Evolutionary conservation across 805 yeast species (phyloP), one percentile per base, ranked within the genome.

Genomic region (Hanseniaspora guilliermondii): DNA sequence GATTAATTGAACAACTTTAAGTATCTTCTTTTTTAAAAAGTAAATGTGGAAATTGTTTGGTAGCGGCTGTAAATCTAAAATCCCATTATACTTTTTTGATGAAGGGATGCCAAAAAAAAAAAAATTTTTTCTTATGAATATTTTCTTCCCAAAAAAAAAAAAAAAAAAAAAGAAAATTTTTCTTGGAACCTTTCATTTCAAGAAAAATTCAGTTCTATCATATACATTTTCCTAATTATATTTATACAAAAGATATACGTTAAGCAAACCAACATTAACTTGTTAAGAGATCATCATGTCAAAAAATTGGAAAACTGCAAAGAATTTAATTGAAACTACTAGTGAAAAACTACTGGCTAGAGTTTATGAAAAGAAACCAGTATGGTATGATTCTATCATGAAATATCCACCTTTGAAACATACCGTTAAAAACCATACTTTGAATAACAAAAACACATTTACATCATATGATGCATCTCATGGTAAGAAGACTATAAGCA

Each of bases 361-460:
- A 50, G 48, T 50, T 9, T 42, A 42, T 41, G 73, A 68, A 33
- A 69, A 75, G 33, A 83, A 84, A 62, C 98, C 98, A 1, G 82
- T 82, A 1, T 93, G 97, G 98, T 87, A 76, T 68, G 80, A 82
- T 58, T 91, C 85, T 6, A 87, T 93, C 16, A 85, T 86, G 4
- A 75, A 81, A 27, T 75, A 83, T 60, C 97, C 97, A 39, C 97
- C 97, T 19, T 42, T 50, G n/a, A 35, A 50, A 17, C 54, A 50
- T 35, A 50, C 46, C 1, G 39, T 39, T 12, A 25, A 17, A 35
- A 42, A 22, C 16, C 54, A 33, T 42, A 38, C 46, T 17, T 24
- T 50, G 19, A 50, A 50, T 27, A 50, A 35, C 6, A 50, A 50
- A 17, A 50, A n/a, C 21, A 42, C 54, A 14, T 42, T 50, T 42